phyloP scores from a whole-genome alignment of 208 protist species.

The Crithidia sp. region DNA sequence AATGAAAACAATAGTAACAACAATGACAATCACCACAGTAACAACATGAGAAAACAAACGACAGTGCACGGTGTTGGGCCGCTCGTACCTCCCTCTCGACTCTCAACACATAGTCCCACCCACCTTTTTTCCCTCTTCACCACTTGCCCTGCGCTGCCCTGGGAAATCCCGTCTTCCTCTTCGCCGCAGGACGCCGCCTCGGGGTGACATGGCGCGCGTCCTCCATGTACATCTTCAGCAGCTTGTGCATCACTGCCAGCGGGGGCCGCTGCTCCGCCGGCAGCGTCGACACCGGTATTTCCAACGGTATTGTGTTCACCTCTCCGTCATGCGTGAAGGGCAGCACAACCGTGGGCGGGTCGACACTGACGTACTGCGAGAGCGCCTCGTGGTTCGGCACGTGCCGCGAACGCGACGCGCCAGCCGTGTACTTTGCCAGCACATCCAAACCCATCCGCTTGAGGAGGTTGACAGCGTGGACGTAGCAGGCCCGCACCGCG shows the following conservation, averaged over 20 bases:
- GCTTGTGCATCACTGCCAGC: constrained; percentile 56
- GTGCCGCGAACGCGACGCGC: constrained; percentile 45
- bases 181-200: constrained; percentile 18
- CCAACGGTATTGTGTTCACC: constrained; percentile 1
- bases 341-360: constrained; percentile 7
- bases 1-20: too few relatives aligned
- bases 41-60: too few relatives aligned
- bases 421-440: constrained; percentile 38
- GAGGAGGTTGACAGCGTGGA: constrained; percentile 80
- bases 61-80: background rate
- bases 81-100: background rate
- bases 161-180: background rate
- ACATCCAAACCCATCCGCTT: constrained; percentile 59
- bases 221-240: constrained; percentile 60
- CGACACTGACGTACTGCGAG: constrained; percentile 14
- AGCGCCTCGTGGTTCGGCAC: constrained; percentile 26
- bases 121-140: too few relatives aligned
- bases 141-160: background rate
- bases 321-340: constrained; percentile 15
- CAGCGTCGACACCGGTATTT: background rate
- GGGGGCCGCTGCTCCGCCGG: constrained; percentile 4
- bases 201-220: constrained; percentile 51
- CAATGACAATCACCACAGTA: too few relatives aligned
- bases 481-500: constrained; percentile 75
- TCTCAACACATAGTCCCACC: background rate